Base-by-base conservation (phyloP, 140 eudicot species). In the Senecio squalidus region DNA sequence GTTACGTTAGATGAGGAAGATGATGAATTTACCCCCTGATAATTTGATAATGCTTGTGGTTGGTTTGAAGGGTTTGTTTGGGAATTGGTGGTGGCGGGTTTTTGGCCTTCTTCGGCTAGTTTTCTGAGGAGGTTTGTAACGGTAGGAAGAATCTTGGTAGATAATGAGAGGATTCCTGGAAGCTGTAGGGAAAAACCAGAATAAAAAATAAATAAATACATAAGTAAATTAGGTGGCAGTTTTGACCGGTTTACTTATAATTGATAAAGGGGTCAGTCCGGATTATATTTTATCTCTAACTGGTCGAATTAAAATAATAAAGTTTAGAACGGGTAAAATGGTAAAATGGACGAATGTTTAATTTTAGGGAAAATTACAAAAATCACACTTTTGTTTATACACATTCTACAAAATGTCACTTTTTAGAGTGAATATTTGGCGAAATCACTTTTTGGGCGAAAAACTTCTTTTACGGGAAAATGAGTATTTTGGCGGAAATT, bases 91-190 rank as follows among this genome's bases (percentile, higher is more conserved):
- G 79, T 55, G 20, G 62, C 67, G 0, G 81, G 87, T 38, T 38
- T 51, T 64, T 80, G 85, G 47, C 85, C 95, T 63, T 82, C 85
- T 69, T 81, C 96, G 0, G 96, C 95, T 69, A 91, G 69, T 77
- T 77, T 81, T 61, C 76, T 74, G 9, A 91, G 82, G 62, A 91
- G 73, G 59, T 78, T 80, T 85, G 77, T 84, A 39, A 91, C 58
- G 0, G 92, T 70, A 6, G 98, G 96, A 66, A 86, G 58, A 61
- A 91, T 66, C 76, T 76, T 81, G 60, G 98, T 78, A 18, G 94
- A 91, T 52, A 87, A 28, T 7, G 96, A 79, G 11, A 92, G 82
- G 39, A 92, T 58, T 39, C 89, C 98, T 15, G 98, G 96, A 33
- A 92, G 86, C 98, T 92, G 89, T 29, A 59, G 43, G 40, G 15